Conservation (phyloP, 148 eudicot species). For the Simmondsia chinensis region DNA sequence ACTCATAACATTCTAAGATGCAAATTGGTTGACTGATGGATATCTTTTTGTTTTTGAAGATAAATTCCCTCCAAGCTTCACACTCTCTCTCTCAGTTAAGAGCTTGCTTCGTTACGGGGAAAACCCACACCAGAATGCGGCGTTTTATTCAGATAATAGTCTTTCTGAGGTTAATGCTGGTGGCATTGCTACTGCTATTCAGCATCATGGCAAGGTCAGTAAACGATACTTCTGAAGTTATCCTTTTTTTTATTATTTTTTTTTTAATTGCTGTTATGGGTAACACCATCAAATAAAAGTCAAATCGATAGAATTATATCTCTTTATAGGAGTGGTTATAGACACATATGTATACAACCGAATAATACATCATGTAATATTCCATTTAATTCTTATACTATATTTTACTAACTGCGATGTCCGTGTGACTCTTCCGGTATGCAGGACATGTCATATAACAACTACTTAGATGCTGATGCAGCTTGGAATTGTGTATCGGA, state of each 20-base stretch:
- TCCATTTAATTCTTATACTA: no score
- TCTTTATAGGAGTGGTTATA: no score
- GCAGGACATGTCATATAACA: slow-evolving; percentile 99
- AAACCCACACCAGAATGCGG: slow-evolving; percentile 97
- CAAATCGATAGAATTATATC: no score
- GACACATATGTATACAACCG: no score
- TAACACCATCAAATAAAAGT: no score
- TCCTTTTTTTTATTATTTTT: not conserved
- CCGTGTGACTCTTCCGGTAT: slow-evolving; percentile 3
- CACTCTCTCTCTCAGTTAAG: slow-evolving; percentile 59
- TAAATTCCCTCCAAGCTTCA: slow-evolving; percentile 73
- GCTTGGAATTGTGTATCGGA: slow-evolving; percentile 99
- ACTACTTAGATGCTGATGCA: slow-evolving; percentile 97
- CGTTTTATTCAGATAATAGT: slow-evolving; percentile 86
- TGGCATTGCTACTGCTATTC: slow-evolving; percentile 89
- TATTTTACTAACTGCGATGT: no score
- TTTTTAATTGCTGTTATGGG: no score
- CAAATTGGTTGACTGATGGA: not conserved
- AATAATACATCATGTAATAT: no score
- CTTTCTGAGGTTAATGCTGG: slow-evolving; percentile 86
- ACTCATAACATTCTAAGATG: no score
- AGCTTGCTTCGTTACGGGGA: slow-evolving; percentile 93
- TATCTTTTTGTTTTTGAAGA: slow-evolving; percentile 29
- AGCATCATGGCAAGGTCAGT: slow-evolving; percentile 96
- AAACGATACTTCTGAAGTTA: not conserved